phyloP scores from a whole-genome alignment of 2,329 filamentous ascomycete species.

The Leptodontidium sp. region DNA sequence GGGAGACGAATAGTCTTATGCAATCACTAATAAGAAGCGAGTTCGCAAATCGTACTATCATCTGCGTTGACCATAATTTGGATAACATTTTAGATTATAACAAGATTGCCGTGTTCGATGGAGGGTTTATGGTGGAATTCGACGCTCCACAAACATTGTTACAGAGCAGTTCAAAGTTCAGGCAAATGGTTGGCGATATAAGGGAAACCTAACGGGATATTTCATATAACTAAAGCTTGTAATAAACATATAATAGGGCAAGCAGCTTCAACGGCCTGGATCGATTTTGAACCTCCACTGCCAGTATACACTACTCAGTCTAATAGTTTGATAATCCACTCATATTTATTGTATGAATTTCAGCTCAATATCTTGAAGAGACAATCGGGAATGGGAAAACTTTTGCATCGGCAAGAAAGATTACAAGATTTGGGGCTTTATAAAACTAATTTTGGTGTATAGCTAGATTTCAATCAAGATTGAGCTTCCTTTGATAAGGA shows the following conservation, averaged over 20 bases:
- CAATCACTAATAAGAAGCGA: conserved; percentile 56
- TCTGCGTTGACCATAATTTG: conserved; percentile 40
- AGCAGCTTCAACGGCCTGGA: background rate
- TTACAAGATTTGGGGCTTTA: too few species aligned
- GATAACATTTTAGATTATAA: conserved; percentile 55
- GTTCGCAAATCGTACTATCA: conserved; percentile 59
- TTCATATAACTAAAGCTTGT: background rate
- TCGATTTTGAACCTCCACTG: background rate
- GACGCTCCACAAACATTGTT: conserved; percentile 81
- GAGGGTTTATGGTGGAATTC: conserved; percentile 76
- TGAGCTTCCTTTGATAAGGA: too few species aligned
- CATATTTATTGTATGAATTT: too few species aligned
- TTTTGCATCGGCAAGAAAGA: too few species aligned
- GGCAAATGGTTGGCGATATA: conserved; percentile 4
- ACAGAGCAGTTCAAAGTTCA: conserved; percentile 5
- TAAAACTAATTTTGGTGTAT: too few species aligned
- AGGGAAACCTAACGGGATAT: background rate
- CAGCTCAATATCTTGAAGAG: too few species aligned
- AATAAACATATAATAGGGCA: background rate
- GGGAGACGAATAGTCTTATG: conserved; percentile 29
- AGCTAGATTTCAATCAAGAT: too few species aligned
- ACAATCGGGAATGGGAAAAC: too few species aligned
- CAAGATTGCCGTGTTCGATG: conserved; percentile 53
- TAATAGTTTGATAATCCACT: too few species aligned
- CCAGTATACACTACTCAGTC: background rate